Evolutionary conservation across 148 eudicot species (phyloP), one percentile per base, ranked within the genome.

Genomic region (Rhododendron ferrugineum): DNA sequence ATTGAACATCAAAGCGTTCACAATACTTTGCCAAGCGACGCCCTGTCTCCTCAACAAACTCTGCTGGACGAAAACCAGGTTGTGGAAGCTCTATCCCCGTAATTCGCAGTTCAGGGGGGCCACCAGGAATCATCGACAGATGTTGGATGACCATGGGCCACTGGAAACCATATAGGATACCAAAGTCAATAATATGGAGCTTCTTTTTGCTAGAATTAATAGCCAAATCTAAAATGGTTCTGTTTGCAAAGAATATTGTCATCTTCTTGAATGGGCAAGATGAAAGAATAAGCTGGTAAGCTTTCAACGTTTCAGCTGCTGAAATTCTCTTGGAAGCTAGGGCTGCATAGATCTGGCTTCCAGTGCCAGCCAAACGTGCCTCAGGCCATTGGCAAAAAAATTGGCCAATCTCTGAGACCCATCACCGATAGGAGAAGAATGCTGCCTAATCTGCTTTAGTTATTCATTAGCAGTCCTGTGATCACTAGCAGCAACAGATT

Each of bases 401-500:
- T 80, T 15, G 2, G 92, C 92, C 78, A 90, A 83, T 85, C 92
- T 89, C 85, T 87, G 90, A 30, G 87, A 79, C 14, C 77, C 89
- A 87, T 88, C 87, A 37, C 92, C 92, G 1, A 79, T 30, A 36
- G 88, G 86, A 84, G 92, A 90, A 58, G 80, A 78, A 52, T 89
- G 89, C 70, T 87, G 86, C 77, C 85, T 86, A 30, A 90, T 90
- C 68, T 86, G 88, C 80, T 80, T 86, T 50, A 92, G 84, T 70
- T 91, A 93, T 80, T 90, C 91, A 73, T 85, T 47, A 68, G 91
- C 92, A 2, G 88, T 87, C 85, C 85, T 84, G 64, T 85, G 86
- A 85, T 92, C 94, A 81, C 89, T 89, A 64, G 88, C 83, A 62
- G 93, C 91, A 84, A 92, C 93, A 42, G 94, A 92, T 58, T 89